Conservation (phyloP, 345 rosid species). For the Euclidium syriacum region DNA sequence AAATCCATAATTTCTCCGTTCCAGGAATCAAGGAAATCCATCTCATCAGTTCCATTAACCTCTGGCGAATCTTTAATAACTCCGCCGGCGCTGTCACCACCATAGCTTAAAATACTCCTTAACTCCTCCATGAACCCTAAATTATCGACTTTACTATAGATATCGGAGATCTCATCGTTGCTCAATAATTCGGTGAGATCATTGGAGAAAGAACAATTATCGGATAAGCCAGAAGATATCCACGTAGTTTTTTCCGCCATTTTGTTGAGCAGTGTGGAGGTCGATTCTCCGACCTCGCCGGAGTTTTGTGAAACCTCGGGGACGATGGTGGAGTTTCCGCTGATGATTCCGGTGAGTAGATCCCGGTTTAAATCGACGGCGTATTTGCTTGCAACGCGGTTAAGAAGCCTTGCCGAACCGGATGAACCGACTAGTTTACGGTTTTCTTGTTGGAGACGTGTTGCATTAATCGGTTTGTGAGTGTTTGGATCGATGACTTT, state of each 20-base stretch:
- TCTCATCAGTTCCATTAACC: constrained; percentile 5
- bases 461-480: constrained; percentile 30
- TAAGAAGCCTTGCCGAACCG: constrained; percentile 20
- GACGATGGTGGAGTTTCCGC: constrained; percentile 1
- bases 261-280: constrained; percentile 9
- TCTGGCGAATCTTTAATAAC: constrained; percentile 2
- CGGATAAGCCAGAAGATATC: constrained; percentile 1
- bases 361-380: constrained; percentile 23
- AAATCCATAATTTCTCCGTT: constrained; percentile 5
- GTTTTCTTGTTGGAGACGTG: background rate
- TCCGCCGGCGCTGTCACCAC: background rate
- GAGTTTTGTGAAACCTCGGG: constrained; percentile 8
- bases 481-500: constrained; percentile 43
- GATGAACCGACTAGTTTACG: constrained; percentile 3
- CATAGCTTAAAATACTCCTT: constrained; percentile 4
- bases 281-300: background rate
- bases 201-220: constrained; percentile 6
- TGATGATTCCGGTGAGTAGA: constrained; percentile 21
- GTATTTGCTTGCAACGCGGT: constrained; percentile 27
- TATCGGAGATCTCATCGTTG: constrained; percentile 6
- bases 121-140: constrained; percentile 27
- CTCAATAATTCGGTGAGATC: constrained; percentile 1
- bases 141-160: constrained; percentile 12
- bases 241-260: background rate
- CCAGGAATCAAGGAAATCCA: constrained; percentile 18